Evolutionary conservation across 768 basidiomycete genomes (phyloP), one percentile per base, ranked within the genome.

Genomic region (Tephrocybe rancida): DNA sequence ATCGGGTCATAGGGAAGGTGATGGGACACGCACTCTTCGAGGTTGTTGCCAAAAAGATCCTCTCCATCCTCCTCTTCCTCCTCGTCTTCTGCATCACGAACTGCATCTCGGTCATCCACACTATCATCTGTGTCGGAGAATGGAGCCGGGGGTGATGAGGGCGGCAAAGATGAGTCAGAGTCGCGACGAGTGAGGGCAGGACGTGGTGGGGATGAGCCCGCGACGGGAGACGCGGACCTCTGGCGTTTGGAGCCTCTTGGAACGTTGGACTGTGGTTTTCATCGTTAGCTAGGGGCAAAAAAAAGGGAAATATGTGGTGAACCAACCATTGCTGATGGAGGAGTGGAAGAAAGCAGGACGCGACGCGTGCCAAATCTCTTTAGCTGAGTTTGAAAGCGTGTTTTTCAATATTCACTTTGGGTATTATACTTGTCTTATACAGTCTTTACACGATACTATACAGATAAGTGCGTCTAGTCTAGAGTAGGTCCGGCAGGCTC

Each of bases 51-150:
- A 69, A 95, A 98, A 38, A 99, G 83, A 73, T 98, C 96, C 69
- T 98, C 96, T 32, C 91, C 92, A 21, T 91, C 89, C n/a, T 81
- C 93, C 10, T 88, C 90, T 16, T 84, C 90, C 5, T 85, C 90
- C 25, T 76, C 82, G 3, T 81, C 87, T 47, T 85, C 86, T n/a
- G 83, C 72, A 62, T 88, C 84, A 50, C 68, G 74, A 3, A 89
- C 77, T 1, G 78, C 83, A 59, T 89, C 86, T 9, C 83, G 81
- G 54, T 90, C 89, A 35, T 87, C 86, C 32, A 88, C 50, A 51
- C 83, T 86, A 21, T 93, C 92, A 50, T 95, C 90, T 22, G 92
- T 89, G 60, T 97, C 95, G 4, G 87, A 88, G 65, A 97, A 93
- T 5, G 86, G 85, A 2, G 84, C 79, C 3, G 87, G 90, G 3